Evolutionary conservation across 2,329 filamentous ascomycete species (phyloP).

Genomic region (Alternaria dauci): DNA sequence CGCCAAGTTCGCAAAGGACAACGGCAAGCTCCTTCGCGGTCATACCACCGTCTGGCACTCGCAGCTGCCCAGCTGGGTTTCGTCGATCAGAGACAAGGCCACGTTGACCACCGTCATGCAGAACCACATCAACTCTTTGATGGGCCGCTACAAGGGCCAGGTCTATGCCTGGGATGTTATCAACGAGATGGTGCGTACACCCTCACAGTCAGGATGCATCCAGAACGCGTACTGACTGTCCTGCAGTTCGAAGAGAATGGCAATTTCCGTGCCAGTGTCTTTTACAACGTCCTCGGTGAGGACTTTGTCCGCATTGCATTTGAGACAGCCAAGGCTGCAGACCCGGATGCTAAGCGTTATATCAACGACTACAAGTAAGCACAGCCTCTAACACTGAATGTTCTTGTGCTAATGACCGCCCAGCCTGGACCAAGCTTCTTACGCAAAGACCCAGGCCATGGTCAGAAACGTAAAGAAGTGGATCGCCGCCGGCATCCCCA

Average conservation of each 20-base stretch:
- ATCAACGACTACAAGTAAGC: conserved; percentile 72
- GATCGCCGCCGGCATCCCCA: conserved; percentile 68
- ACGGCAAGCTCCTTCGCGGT: conserved; percentile 68
- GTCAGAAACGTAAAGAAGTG: conserved; percentile 70
- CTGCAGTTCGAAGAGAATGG: conserved; percentile 65
- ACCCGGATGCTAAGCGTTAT: conserved; percentile 74
- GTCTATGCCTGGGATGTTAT: conserved; percentile 70
- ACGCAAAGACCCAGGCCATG: conserved; percentile 68
- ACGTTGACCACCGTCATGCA: conserved; percentile 66
- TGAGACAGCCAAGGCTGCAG: conserved; percentile 70
- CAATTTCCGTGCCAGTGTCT: conserved; percentile 67
- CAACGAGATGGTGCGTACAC: conserved; percentile 62
- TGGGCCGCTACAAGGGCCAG: conserved; percentile 70
- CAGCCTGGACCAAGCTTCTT: conserved; percentile 69
- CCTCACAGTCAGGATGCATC: too few species aligned
- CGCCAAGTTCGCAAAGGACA: conserved; percentile 64
- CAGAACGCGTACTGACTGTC: conserved; percentile 31
- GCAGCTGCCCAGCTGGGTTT: conserved; percentile 65
- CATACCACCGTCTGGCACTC: conserved; percentile 73
- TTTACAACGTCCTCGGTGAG: conserved; percentile 73
- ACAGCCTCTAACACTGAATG: neutral
- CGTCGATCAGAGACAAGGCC: conserved; percentile 61
- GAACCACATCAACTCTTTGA: conserved; percentile 67
- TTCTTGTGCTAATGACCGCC: conserved; percentile 15
- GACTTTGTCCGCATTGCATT: conserved; percentile 77